phyloP scores from a whole-genome alignment of 257 asterid genomes.

The Solanum lignicaule region DNA sequence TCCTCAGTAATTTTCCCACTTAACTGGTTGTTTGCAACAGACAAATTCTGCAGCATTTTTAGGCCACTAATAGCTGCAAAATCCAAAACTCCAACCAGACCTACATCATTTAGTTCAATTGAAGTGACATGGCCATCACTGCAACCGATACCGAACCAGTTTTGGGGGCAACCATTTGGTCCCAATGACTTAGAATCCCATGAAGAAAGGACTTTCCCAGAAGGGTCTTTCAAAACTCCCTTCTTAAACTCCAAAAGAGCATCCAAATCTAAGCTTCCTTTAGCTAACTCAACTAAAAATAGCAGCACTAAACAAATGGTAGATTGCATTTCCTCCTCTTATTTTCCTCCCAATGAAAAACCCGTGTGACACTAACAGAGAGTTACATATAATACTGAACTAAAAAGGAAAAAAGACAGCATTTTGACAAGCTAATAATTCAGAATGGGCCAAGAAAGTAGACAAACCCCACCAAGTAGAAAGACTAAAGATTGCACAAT shows the following conservation, averaged over 20 bases:
- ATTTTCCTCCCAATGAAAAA: conserved; percentile 2
- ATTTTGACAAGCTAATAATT: background rate
- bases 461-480: background rate
- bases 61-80: conserved; percentile 43
- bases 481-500: background rate
- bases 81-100: conserved; percentile 47
- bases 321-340: conserved; percentile 30
- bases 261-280: conserved; percentile 47
- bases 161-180: conserved; percentile 60
- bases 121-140: conserved; percentile 56
- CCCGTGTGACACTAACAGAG: background rate
- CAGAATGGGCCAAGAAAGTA: background rate
- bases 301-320: conserved; percentile 35
- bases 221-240: conserved; percentile 48
- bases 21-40: conserved; percentile 47
- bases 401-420: background rate
- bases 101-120: conserved; percentile 35
- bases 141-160: conserved; percentile 63
- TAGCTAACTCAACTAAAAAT: conserved; percentile 16
- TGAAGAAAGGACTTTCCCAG: conserved; percentile 46
- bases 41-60: conserved; percentile 52
- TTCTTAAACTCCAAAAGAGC: conserved; percentile 52
- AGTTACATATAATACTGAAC: background rate
- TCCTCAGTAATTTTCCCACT: conserved; percentile 45
- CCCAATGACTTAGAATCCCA: conserved; percentile 73